These are phyloP conservation scores for Xeromyces bisporus DNA, from an alignment of 495 filamentous ascomycete genomes.

Conservation along the genomic window DNA sequence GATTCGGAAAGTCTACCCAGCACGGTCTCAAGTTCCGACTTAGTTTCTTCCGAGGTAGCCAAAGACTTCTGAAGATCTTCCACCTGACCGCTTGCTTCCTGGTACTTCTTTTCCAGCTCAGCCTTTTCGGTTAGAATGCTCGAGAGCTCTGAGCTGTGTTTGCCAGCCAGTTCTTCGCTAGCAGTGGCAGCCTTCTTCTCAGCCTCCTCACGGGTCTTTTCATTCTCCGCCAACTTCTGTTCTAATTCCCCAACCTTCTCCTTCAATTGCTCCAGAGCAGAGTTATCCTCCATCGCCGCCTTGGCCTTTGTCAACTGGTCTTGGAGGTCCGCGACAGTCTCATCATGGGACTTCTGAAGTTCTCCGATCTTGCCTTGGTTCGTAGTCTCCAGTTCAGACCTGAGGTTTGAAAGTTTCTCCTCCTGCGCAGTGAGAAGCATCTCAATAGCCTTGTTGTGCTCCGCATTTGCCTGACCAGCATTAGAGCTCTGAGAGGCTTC, in stretches of 20 bases:
- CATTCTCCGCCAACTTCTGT: conserved; percentile 19
- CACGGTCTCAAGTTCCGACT: conserved; percentile 20
- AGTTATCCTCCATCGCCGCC: conserved; percentile 22
- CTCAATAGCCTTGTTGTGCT: conserved; percentile 29
- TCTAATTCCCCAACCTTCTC: conserved; percentile 21
- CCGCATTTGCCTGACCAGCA: conserved; percentile 22
- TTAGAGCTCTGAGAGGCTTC: conserved; percentile 16
- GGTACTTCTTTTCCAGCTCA: conserved; percentile 18
- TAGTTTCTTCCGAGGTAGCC: conserved; percentile 11
- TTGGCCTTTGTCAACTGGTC: conserved; percentile 22
- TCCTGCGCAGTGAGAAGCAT: conserved; percentile 30
- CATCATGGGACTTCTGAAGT: conserved; percentile 23
- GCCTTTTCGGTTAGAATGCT: conserved; percentile 17
- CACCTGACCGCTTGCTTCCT: conserved; percentile 11
- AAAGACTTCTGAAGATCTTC: conserved; percentile 22
- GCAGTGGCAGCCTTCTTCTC: conserved; percentile 11
- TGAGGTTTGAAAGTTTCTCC: conserved; percentile 20
- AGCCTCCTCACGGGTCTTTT: conserved; percentile 14
- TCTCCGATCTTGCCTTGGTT: conserved; percentile 23
- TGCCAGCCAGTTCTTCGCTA: conserved; percentile 16
- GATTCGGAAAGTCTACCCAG: conserved; percentile 18
- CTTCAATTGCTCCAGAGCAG: conserved; percentile 19
- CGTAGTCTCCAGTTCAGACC: conserved; percentile 20
- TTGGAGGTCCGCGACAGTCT: conserved; percentile 14
- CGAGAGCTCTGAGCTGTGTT: conserved; percentile 18